A percentile compares a stretch with the other conserved stretches of the same genome.
phyloP scores from a whole-genome alignment of 2,329 filamentous ascomycete genomes.

The Clarireedia sp. region DNA sequence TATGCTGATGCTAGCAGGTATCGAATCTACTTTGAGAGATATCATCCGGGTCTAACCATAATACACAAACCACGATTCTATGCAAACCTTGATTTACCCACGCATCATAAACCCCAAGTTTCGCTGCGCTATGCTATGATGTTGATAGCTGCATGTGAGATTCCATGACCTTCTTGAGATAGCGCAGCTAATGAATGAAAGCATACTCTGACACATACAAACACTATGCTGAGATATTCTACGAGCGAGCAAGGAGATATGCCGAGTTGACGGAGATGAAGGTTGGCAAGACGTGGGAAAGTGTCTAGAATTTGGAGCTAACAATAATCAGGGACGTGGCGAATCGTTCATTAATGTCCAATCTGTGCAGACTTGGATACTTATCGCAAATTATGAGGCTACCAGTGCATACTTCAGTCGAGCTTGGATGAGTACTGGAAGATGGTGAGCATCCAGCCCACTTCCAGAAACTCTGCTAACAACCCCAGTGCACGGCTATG shows the following conservation, averaged over 20 bases:
- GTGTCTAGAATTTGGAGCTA: not conserved
- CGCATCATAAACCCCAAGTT: conserved; percentile 71
- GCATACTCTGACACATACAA: conserved; percentile 63
- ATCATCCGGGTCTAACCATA: conserved; percentile 66
- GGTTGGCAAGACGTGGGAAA: conserved; percentile 29
- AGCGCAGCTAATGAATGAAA: not conserved
- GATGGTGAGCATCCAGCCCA: conserved; percentile 33
- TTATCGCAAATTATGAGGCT: conserved; percentile 73
- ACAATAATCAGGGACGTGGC: conserved; percentile 51
- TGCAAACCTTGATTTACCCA: conserved; percentile 62
- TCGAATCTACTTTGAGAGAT: conserved; percentile 65
- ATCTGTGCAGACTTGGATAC: conserved; percentile 72
- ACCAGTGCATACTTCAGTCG: conserved; percentile 78
- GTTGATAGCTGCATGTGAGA: conserved; percentile 58
- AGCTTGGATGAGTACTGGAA: conserved; percentile 73
- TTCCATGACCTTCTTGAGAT: not conserved
- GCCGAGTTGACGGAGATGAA: conserved; percentile 79
- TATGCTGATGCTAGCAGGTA: conserved; percentile 42
- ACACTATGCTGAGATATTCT: conserved; percentile 68
- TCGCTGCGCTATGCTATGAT: conserved; percentile 82
- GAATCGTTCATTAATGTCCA: conserved; percentile 72
- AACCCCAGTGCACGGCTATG: conserved; percentile 47
- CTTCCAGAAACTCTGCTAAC: not conserved
- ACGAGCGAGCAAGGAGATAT: conserved; percentile 74
- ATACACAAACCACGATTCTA: conserved; percentile 71